Evolutionary conservation across 345 rosid species (phyloP).

Genomic region (Physaria fendleri): DNA sequence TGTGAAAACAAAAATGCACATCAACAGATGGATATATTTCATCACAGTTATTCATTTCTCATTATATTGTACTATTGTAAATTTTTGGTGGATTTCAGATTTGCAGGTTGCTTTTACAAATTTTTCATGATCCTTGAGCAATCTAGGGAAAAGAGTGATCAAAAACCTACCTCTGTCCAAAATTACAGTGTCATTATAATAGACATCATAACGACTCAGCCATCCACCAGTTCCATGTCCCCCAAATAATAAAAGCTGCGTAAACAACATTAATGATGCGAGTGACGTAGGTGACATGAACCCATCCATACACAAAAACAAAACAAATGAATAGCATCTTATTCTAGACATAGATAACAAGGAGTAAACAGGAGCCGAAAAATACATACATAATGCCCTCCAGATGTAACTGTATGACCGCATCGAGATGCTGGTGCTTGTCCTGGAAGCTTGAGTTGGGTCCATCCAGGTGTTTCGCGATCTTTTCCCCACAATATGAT

Average conservation of each 20-base stretch:
- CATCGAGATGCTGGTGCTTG: constrained; percentile 93
- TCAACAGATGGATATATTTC: not conserved
- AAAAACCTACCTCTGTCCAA: constrained; percentile 68
- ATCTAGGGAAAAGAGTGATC: not conserved
- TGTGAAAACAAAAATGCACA: not conserved
- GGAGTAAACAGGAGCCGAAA: constrained; percentile 15
- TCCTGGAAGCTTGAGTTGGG: constrained; percentile 98
- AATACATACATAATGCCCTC: constrained; percentile 77
- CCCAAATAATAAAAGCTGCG: constrained; percentile 92
- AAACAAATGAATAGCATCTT: not conserved
- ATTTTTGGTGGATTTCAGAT: not conserved
- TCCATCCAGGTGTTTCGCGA: constrained; percentile 96
- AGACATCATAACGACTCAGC: constrained; percentile 94
- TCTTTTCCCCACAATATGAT: constrained; percentile 64
- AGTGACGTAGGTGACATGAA: not conserved
- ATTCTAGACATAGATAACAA: not conserved
- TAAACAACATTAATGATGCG: not conserved
- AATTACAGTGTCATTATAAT: constrained; percentile 77
- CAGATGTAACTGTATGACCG: constrained; percentile 88
- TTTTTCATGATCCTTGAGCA: not conserved
- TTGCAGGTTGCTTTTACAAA: not conserved
- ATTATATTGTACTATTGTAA: constrained; percentile 1
- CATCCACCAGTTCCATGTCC: constrained; percentile 99
- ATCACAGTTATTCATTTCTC: constrained; percentile 10
- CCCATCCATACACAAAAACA: not conserved